These are phyloP conservation scores for Trametes gibbosa DNA, from an alignment of 768 basidiomycete genomes.

Conservation along the genomic window DNA sequence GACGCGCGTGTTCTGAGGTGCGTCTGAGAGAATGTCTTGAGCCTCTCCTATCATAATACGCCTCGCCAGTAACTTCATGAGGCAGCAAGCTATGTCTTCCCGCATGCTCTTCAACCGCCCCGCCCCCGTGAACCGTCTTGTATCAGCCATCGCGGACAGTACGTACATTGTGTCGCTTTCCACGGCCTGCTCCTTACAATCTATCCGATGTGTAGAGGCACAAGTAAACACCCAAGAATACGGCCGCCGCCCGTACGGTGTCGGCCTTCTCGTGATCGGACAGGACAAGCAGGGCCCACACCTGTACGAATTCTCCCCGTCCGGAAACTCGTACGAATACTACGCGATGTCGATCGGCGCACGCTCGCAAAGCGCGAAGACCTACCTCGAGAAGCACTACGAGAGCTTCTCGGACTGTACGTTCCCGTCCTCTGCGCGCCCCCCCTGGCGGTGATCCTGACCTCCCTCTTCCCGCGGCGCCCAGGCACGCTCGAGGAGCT, in stretches of 20 bases:
- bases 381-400: conserved; percentile 94
- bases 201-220: conserved; percentile 59
- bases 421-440: conserved; percentile 29
- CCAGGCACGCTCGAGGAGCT: conserved; percentile 83
- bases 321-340: conserved; percentile 96
- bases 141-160: conserved; percentile 95
- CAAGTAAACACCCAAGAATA: conserved; percentile 99
- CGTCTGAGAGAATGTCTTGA: conserved; percentile 20
- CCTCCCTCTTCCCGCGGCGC: background rate
- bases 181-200: background rate
- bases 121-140: conserved; percentile 90
- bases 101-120: conserved; percentile 95
- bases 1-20: conserved; percentile 97
- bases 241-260: conserved; percentile 95
- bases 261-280: conserved; percentile 97
- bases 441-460: background rate
- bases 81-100: conserved; percentile 95
- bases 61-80: conserved; percentile 88
- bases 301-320: conserved; percentile 97
- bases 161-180: conserved; percentile 32
- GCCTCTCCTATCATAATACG: background rate
- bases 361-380: conserved; percentile 96
- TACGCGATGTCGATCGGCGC: conserved; percentile 99
- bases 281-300: conserved; percentile 96
- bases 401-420: conserved; percentile 82